phyloP scores from a whole-genome alignment of 805 yeast genomes.

The Soucietia sequanensis region DNA sequence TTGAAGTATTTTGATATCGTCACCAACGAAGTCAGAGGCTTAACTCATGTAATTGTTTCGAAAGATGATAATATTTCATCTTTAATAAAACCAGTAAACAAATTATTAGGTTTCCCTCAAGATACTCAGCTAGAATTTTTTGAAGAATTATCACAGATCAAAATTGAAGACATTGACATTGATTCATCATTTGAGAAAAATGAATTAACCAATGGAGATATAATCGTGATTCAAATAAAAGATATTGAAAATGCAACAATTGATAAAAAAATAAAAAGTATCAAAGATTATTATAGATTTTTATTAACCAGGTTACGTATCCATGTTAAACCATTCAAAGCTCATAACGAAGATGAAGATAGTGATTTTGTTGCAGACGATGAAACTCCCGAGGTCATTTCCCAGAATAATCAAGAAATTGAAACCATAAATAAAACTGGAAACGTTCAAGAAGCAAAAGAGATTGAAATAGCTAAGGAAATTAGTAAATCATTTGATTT shows the following conservation, averaged over 20 bases:
- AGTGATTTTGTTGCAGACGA: slow-evolving; percentile 41
- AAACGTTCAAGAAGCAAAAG: slow-evolving; percentile 13
- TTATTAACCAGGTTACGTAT: slow-evolving; percentile 62
- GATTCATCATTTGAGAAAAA: slow-evolving; percentile 48
- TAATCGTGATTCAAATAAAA: slow-evolving; percentile 40
- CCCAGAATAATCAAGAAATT: neutral
- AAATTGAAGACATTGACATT: slow-evolving; percentile 45
- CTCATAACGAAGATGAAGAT: slow-evolving; percentile 49
- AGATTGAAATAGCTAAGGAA: slow-evolving; percentile 17
- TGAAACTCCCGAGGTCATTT: no score
- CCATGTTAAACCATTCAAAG: slow-evolving; percentile 45
- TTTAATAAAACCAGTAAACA: slow-evolving; percentile 40
- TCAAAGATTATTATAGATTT: slow-evolving; percentile 51
- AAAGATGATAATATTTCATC: slow-evolving; percentile 45
- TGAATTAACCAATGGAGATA: slow-evolving; percentile 70
- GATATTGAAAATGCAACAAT: slow-evolving; percentile 19
- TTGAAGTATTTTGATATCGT: slow-evolving; percentile 66
- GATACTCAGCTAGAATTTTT: slow-evolving; percentile 36
- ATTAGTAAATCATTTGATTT: slow-evolving; percentile 45
- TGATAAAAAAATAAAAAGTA: slow-evolving; percentile 19
- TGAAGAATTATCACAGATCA: slow-evolving; percentile 63
- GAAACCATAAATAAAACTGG: slow-evolving; percentile 6
- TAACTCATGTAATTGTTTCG: slow-evolving; percentile 56
- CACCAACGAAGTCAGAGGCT: slow-evolving; percentile 57
- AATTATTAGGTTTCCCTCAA: slow-evolving; percentile 38